Evolutionary conservation across 768 basidiomycete genomes (phyloP), one percentile per base, ranked within the genome.

Genomic region (Lentinula sp.): DNA sequence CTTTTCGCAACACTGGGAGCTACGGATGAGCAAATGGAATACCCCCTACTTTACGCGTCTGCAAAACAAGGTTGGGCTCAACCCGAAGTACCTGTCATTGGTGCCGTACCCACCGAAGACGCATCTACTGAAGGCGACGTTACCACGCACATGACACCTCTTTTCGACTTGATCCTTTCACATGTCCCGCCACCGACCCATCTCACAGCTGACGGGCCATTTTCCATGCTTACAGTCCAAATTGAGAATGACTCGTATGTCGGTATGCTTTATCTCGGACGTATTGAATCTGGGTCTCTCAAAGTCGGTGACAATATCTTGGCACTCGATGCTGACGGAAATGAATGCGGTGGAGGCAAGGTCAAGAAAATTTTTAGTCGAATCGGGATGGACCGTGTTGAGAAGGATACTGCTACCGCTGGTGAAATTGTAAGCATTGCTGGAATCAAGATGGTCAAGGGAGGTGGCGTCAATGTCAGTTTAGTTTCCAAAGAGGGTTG

Each of bases 41-140:
- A 82, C 58, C 80, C 80, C 10, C 68, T 82, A 0, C 73, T 82
- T 58, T 82, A 82, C 63, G 77, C 79, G 12, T 80, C 79, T 35
- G 79, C 79, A 3, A 81, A 82, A 56, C 77, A 80, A 65, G 80
- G 79, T 15, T 81, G 80, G 79, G 80, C 80, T 0, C 71, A 74
- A 58, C 66, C 68, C 2, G 62, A 71, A 42, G 65, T 70, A 12
- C 66, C 67, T 10, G 65, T 64, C 6, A 49, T 68, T 0, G 48
- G 67, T 0, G 60, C 23, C 18, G 39, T 23, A 8, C n/a, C 35
- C 9, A 61, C 68, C 1, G 66, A 66, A 18, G 54, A 48, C 43
- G 55, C 32, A 20, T 61, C 37, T 33, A 20, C 60, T 55, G 42
- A 48, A 35, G 28, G 18, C 39, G 16, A 43, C 7, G 55, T 52